A percentile compares a stretch with the other conserved stretches of the same genome.
phyloP scores from a whole-genome alignment of 2,329 filamentous ascomycete genomes.

The Thielaviopsis populi region DNA sequence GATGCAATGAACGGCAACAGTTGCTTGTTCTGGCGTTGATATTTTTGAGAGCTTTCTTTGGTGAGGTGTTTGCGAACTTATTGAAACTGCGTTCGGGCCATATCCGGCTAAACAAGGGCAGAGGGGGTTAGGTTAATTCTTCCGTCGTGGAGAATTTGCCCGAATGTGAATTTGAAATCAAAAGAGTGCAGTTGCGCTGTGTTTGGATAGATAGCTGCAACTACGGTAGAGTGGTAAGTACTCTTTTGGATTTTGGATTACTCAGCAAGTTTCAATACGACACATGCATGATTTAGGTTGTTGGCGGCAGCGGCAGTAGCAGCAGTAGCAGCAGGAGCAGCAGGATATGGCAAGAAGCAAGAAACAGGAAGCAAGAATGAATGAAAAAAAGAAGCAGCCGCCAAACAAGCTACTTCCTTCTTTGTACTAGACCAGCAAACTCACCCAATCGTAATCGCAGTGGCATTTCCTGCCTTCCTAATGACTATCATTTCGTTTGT shows the following conservation, averaged over 20 bases:
- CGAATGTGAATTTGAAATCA: background rate
- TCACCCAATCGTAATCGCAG: background rate
- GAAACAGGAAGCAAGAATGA: too few relatives aligned
- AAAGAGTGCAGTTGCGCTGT: background rate
- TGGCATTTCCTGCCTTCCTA: background rate
- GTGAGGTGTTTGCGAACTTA: background rate
- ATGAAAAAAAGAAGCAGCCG: background rate
- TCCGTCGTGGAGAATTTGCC: background rate
- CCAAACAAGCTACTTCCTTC: constrained; percentile 1
- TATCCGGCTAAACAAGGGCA: background rate
- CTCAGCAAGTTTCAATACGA: background rate
- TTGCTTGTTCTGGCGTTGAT: background rate
- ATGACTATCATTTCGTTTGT: background rate
- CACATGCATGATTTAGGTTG: background rate
- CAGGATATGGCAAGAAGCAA: too few relatives aligned
- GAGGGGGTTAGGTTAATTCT: background rate
- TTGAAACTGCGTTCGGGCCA: background rate
- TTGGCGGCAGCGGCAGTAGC: background rate
- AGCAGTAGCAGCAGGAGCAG: background rate
- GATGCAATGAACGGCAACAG: background rate
- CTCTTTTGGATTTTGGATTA: background rate
- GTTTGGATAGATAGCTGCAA: background rate
- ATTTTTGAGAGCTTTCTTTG: background rate
- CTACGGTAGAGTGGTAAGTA: background rate
- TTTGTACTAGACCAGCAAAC: background rate